phyloP scores from a whole-genome alignment of 73 alveolate species.

The Halteria grandinella region DNA sequence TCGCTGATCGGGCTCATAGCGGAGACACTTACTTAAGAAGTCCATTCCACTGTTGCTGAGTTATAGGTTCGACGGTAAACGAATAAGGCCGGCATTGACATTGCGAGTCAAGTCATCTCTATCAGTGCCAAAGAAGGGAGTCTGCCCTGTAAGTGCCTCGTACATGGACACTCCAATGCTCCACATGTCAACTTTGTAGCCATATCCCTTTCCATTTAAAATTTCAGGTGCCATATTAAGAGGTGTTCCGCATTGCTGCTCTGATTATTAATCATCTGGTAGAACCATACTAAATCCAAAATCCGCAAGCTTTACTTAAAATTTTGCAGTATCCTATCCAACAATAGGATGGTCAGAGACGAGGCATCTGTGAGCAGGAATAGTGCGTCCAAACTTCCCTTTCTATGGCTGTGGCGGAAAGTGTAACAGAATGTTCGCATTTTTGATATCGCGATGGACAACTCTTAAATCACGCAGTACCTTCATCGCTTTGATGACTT shows the following conservation, averaged over 20 bases:
- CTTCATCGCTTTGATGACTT: slow-evolving; percentile 71
- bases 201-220: slow-evolving; percentile 73
- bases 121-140: slow-evolving; percentile 53
- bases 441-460: slow-evolving; percentile 86
- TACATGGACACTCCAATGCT: slow-evolving; percentile 45
- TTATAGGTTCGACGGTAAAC: slow-evolving; percentile 12
- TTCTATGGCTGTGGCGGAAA: slow-evolving; percentile 69
- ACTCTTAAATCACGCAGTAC: slow-evolving; percentile 68
- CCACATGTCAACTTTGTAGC: slow-evolving; percentile 60
- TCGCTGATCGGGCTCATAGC: slow-evolving; percentile 19
- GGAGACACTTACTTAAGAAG: slow-evolving; percentile 35
- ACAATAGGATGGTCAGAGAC: too few relatives aligned
- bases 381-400: slow-evolving; percentile 34
- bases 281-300: slow-evolving; percentile 91
- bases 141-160: slow-evolving; percentile 32
- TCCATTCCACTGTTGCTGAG: slow-evolving; percentile 33
- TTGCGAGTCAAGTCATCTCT: slow-evolving; percentile 40
- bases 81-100: slow-evolving; percentile 11
- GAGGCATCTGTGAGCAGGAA: too few relatives aligned
- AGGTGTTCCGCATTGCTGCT: slow-evolving; percentile 96
- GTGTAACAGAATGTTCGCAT: slow-evolving; percentile 81
- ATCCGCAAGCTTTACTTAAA: slow-evolving; percentile 89
- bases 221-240: slow-evolving; percentile 97
- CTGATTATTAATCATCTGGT: slow-evolving; percentile 67
- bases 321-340: neutral